Conservation (phyloP, 2,329 filamentous ascomycete genomes). For the Cercospora canescens region DNA sequence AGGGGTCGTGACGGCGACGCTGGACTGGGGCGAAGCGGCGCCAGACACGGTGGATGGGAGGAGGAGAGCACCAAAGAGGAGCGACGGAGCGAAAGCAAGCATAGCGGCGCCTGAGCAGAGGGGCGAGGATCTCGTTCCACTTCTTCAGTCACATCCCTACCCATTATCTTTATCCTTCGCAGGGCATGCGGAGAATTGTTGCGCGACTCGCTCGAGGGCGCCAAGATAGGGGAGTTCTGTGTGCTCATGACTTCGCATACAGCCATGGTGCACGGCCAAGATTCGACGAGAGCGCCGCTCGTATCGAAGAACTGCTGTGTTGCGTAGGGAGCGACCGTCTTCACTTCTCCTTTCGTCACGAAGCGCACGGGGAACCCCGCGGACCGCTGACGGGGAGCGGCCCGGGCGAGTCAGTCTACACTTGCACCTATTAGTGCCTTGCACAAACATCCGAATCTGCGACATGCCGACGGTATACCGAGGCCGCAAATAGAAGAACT, state of each 20-base stretch:
- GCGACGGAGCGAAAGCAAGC: neutral
- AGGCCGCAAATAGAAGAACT: neutral
- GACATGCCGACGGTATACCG: neutral
- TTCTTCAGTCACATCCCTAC: neutral
- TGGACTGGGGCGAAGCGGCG: neutral
- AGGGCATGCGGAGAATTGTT: neutral
- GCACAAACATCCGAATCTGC: neutral
- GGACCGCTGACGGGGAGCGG: neutral
- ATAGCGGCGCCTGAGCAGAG: neutral
- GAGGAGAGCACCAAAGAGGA: neutral
- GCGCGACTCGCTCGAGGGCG: neutral
- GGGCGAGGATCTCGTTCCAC: neutral
- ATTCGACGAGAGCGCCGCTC: neutral
- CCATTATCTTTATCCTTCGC: neutral
- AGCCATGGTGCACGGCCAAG: neutral
- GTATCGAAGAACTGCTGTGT: neutral
- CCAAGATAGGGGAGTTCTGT: neutral
- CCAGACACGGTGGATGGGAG: neutral
- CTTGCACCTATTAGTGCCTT: neutral
- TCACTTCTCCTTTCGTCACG: neutral
- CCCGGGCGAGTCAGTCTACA: neutral
- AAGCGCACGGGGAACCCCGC: neutral
- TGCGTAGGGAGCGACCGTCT: neutral
- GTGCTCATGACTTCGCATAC: neutral
- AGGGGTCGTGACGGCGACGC: neutral